phyloP scores from a whole-genome alignment of 2,329 filamentous ascomycete species.

The Furcasterigmium sp. region DNA sequence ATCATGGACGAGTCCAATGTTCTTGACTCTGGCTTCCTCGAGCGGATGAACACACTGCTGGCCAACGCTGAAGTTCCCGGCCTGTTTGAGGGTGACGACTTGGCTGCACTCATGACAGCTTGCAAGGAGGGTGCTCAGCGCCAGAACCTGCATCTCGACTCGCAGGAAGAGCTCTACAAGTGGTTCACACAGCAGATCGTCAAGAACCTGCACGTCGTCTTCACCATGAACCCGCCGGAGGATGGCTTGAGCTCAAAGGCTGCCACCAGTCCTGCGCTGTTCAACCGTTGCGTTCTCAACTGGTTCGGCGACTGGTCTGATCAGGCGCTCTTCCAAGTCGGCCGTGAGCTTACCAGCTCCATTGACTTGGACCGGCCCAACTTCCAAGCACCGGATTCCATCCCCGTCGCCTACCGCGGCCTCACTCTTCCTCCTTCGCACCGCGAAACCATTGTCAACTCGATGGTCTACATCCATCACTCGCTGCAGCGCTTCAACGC shows the following conservation, averaged over 20 bases:
- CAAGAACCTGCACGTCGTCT: constrained; percentile 97
- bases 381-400: constrained; percentile 81
- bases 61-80: constrained; percentile 99
- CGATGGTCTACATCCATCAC: constrained; percentile 98
- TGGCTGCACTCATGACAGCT: constrained; percentile 96
- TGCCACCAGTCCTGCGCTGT: constrained; percentile 93
- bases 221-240: constrained; percentile 99
- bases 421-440: constrained; percentile 82
- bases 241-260: constrained; percentile 93
- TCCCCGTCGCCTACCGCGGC: constrained; percentile 87
- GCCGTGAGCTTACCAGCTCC: constrained; percentile 90
- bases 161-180: constrained; percentile 98
- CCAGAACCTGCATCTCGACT: constrained; percentile 91
- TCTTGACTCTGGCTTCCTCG: constrained; percentile 94
- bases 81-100: constrained; percentile 98
- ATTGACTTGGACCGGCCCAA: constrained; percentile 87
- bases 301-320: constrained; percentile 99
- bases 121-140: constrained; percentile 98
- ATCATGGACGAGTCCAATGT: constrained; percentile 99
- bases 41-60: constrained; percentile 97
- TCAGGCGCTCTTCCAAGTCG: constrained; percentile 96
- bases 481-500: constrained; percentile 87
- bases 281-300: constrained; percentile 99
- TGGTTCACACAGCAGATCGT: constrained; percentile 99
- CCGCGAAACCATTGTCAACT: constrained; percentile 88